Evolutionary conservation across 169 alveolate species (phyloP), one percentile per base, ranked within the genome.

Genomic region (Plasmodium sp.): DNA sequence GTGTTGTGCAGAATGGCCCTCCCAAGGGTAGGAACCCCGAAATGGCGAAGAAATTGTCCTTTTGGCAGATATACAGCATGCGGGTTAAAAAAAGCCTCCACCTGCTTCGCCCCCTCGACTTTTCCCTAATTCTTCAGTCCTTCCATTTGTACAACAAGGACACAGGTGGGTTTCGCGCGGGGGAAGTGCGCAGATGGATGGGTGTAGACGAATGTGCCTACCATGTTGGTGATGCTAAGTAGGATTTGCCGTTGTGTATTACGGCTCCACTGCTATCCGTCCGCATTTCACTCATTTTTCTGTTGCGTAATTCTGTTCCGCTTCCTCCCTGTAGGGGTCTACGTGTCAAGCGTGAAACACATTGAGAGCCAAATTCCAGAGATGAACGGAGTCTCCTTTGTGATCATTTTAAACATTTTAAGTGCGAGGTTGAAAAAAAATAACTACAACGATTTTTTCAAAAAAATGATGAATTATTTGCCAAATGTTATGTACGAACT

Each of bases 21-120:
- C 51, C 56, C 33, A 33, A 43, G 58, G 80, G 73, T 45, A 74
- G 36, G 34, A 16, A 22, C 22, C n/a, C 41, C 12, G 2, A 72
- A 5, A 45, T 84, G 39, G 62, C 73, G 16, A 86, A 86, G 71
- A 86, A 75, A 16, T 75, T 86, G 45, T 86, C 93, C 36, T 86
- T 86, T 58, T 86, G 93, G 93, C 93, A 86, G 81, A 86, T 86
- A 33, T 86, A 86, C 72, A 86, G 93, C 27, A 75, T 86, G 43
- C 56, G 93, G 48, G 93, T 86, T 75, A 86, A 86, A 75, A 86
- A 77, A 56, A 86, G 80, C 39, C 45, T 86, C 16, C 93, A 86
- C 81, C 62, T 86, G 67, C 33, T 86, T 36, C 33, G 81, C 41
- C 39, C 43, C 14, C 43, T 7, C 27, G 93, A 86, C 75, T 86